Base-by-base conservation (phyloP, 2,329 filamentous ascomycete species). In the Paracoccidioides lutzii region DNA sequence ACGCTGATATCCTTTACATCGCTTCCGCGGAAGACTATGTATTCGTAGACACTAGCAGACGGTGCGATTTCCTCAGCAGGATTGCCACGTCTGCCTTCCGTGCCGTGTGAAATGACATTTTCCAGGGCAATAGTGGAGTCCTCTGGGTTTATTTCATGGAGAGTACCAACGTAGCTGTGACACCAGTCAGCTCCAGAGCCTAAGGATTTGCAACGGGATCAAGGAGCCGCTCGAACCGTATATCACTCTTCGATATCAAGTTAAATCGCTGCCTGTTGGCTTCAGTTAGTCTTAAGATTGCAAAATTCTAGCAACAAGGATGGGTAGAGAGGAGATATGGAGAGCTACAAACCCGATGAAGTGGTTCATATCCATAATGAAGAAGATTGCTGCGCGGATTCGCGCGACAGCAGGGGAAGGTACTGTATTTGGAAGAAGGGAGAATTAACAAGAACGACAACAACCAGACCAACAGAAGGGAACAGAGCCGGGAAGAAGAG, bases 1-100 rank as follows among this genome's bases (percentile, higher is more conserved):
- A 98, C 91, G 65, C 89, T 87, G 66, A 98, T 79, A 71, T 98
- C 93, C 75, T 98, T 98, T 68, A 98, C 93, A 77, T 98, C 93
- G 71, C 89, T 96, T 64, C 93, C 93, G 59, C 91, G 86, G 73
- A 98, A 98, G 61, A 98, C 90, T 67, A 98, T 97, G 76, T 96
- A 97, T 70, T 97, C 93, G 77, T 96, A 98, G 67, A 95, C 81
- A 69, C 88, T 88, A 59, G 93, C 85, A 38, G 88, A 91, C 3
- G 89, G 81, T 41, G 86, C 75, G 57, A 95, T 87, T 73, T 95
- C 90, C 61, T 94, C 87, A 15, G 85, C 81, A 15, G 85, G 84
- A 63, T 85, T 83, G 62, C 79, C 82, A 67, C 85, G 85, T 61
- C 93, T 88, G 56, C 90, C 90, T 76, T 98, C 93, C 35, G 93